phyloP scores from a whole-genome alignment of 202 grass and related monocot genomes.

The Cymbopogon flexuosus region DNA sequence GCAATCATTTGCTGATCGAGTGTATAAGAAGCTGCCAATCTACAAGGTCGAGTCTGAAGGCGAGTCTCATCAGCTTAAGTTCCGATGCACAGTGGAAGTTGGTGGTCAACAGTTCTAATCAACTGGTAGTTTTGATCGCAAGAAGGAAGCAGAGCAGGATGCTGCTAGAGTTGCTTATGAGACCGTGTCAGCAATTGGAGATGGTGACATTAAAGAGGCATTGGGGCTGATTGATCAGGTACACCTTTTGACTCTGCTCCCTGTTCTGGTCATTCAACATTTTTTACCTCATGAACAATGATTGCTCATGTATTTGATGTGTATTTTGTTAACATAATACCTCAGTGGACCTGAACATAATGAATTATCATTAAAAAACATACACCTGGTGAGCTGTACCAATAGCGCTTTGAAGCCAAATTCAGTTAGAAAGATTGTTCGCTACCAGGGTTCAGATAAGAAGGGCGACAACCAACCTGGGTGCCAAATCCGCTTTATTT shows the following conservation, averaged over 20 bases:
- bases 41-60: constrained; percentile 37
- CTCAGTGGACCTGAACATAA: background rate
- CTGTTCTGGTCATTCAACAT: constrained; percentile 11
- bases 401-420: background rate
- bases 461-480: background rate
- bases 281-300: constrained; percentile 4
- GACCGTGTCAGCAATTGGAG: constrained; percentile 21
- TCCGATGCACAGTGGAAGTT: constrained; percentile 43
- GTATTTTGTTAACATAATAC: background rate
- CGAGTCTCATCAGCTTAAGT: constrained; percentile 32
- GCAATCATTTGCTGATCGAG: constrained; percentile 36
- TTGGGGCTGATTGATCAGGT: constrained; percentile 43
- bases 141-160: constrained; percentile 59
- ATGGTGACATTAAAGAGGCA: background rate
- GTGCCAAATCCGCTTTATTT: background rate
- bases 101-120: constrained; percentile 36
- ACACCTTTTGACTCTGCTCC: background rate
- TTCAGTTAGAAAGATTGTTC: background rate
- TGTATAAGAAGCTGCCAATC: constrained; percentile 21
- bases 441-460: background rate
- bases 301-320: constrained; percentile 11
- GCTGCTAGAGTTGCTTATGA: constrained; percentile 48
- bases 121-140: constrained; percentile 21
- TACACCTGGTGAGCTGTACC: background rate
- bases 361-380: background rate